Conservation (phyloP, 257 asterid species). For the Solanum tacnaense region DNA sequence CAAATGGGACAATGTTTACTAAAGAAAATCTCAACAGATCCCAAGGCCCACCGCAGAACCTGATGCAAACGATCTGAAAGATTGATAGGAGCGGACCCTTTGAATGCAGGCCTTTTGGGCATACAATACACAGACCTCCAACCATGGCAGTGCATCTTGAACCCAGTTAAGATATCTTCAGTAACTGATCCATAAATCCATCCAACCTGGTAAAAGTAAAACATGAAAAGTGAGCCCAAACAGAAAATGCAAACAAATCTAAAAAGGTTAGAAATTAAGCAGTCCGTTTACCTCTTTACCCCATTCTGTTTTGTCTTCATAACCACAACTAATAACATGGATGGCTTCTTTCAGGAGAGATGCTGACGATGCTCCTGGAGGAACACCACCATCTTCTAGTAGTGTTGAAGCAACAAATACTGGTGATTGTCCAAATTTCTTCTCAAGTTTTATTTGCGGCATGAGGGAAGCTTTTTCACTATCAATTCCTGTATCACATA, state of each 20-base stretch:
- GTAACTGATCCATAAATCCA: constrained; percentile 32
- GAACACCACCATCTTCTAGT: constrained; percentile 55
- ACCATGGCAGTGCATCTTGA: constrained; percentile 31
- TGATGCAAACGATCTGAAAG: constrained; percentile 30
- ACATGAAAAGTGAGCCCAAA: background rate
- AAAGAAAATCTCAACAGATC: constrained; percentile 27
- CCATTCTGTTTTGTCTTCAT: constrained; percentile 72
- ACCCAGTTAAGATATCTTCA: constrained; percentile 30
- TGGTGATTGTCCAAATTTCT: constrained; percentile 56
- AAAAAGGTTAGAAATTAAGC: background rate
- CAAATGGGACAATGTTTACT: constrained; percentile 31
- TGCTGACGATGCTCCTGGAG: constrained; percentile 42
- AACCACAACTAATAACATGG: constrained; percentile 60
- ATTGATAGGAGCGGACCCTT: constrained; percentile 31
- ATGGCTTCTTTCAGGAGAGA: constrained; percentile 60
- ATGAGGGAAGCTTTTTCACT: constrained; percentile 38
- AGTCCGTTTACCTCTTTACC: constrained; percentile 46
- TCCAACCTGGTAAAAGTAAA: constrained; percentile 11
- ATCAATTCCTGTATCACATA: constrained; percentile 31
- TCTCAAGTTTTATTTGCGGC: constrained; percentile 54
- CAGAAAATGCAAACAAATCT: background rate
- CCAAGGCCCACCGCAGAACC: constrained; percentile 33
- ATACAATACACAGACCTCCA: constrained; percentile 28
- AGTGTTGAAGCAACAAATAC: constrained; percentile 53
- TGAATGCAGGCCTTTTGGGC: constrained; percentile 26